Evolutionary conservation across 2,329 filamentous ascomycete species (phyloP), one percentile per base, ranked within the genome.

Genomic region (Xylariaceae sp.): DNA sequence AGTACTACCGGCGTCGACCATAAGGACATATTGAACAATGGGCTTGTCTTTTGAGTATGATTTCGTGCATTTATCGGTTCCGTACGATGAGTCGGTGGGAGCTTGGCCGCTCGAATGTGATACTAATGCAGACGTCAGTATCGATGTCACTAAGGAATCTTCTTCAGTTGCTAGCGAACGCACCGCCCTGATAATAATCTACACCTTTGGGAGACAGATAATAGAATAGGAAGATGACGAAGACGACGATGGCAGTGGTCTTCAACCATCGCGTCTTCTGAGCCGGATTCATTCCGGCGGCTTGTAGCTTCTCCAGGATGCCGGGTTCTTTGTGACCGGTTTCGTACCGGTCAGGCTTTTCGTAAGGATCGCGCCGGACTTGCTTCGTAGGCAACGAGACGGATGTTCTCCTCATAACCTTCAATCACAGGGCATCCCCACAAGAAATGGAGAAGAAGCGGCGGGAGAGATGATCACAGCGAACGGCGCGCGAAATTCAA

Each of bases 1-100:
- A 49, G 94, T 97, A 79, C 92, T 97, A 65, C 94, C 94, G 41
- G 94, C 94, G 74, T 99, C 94, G 68, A 99, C 91, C 94, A 99
- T 99, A 68, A 97, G 83, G 57, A 94, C 95, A 77, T 97, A 99
- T 72, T 99, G 94, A 58, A 97, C 87, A 62, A 99, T 84, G 43
- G 94, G 93, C 77, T 97, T 97, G 61, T 91, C 88, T 67, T 89
- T 86, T 65, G 91, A 91, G 76, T 83, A 87, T 35, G 94, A 91
- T 70, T 87, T 90, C 55, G 86, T 85, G 81, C 94, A 99, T 75
- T 84, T 88, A 36, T 83, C 80, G 60, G 89, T 86, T 62, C 83
- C 83, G 66, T 86, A 81, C 7, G 85, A 83, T 21, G 81, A 77
- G 65, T 90, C 84, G 45, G 79, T 72, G 27, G 82, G 78, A 1